A percentile compares a stretch with the other conserved stretches of the same genome.
Conservation (phyloP, 116 monocot species). For the Papilionanthe hybrid region DNA sequence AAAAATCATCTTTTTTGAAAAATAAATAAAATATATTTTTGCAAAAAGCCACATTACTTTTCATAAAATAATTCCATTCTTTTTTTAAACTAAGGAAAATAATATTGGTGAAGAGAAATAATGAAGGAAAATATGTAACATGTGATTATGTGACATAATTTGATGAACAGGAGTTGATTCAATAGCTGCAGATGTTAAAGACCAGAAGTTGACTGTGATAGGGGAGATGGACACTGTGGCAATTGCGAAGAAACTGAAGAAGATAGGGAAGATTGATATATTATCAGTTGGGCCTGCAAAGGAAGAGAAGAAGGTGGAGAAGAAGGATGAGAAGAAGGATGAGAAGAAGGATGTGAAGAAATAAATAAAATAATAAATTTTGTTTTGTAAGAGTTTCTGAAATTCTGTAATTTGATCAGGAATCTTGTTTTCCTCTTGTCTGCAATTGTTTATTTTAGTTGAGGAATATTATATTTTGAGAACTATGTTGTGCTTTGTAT, state of each 20-base stretch:
- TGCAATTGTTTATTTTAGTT: neutral
- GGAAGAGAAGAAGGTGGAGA: conserved; percentile 76
- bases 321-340: conserved; percentile 58
- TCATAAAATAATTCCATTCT: too few relatives aligned
- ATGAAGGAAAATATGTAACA: too few relatives aligned
- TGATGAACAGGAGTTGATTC: conserved; percentile 61
- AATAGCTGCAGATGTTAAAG: conserved; percentile 76
- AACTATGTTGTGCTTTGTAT: too few relatives aligned
- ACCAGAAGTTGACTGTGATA: conserved; percentile 73
- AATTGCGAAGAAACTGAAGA: conserved; percentile 80
- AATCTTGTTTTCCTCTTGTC: neutral
- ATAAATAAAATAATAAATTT: neutral
- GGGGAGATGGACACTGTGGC: conserved; percentile 77
- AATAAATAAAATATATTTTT: too few relatives aligned
- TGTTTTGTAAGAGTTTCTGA: neutral
- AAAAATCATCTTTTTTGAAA: too few relatives aligned
- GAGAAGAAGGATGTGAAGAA: conserved; percentile 37
- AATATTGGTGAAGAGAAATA: too few relatives aligned
- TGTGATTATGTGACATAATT: too few relatives aligned
- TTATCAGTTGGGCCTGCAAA: conserved; percentile 87
- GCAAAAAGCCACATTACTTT: too few relatives aligned
- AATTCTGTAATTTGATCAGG: neutral
- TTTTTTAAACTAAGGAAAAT: too few relatives aligned
- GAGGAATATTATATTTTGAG: neutral
- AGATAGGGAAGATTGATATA: conserved; percentile 76